Evolutionary conservation across 371 early-diverging fungal species (phyloP), one percentile per base, ranked within the genome.

Genomic region (Haplosporangium sp.): DNA sequence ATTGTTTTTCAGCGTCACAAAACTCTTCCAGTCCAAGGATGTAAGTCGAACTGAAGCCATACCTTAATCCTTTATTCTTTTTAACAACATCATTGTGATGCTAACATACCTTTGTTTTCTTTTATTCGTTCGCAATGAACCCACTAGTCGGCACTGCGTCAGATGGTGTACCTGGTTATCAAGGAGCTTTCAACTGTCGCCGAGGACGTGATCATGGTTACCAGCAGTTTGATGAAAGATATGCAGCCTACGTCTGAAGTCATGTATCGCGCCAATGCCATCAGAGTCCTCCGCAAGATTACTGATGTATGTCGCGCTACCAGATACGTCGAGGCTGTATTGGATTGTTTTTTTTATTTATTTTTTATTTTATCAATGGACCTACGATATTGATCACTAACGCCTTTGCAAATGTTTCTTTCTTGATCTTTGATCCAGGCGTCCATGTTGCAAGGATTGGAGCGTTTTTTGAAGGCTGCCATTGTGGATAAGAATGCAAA

Each of bases 181-280:
- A 98, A 98, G 83, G 98, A 98, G 82, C 89, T 99, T 16, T 91
- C 97, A 47, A 89, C 87, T 20, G 89, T 93, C 62, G 96, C 98
- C 57, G 95, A 98, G 81, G 95, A 98, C 87, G 97, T 97, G 40
- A 95, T 98, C 74, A 96, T 98, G 95, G 96, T 96, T 59, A 99
- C 97, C 14, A 93, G 94, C 73, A 94, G 94, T 64, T 83, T 99
- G 67, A 96, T 95, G 84, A 95, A 97, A 84, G 99, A 99, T 81
- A 97, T 97, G 88, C 97, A 96, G 82, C 92, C 95, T 40, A 96
- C 95, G 66, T 88, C 92, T 40, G 94, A 94, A 59, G 90, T 95
- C 43, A 91, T 94, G 52, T 96, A 96, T 76, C 89, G 98, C 45
- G 95, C 98, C 57, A 96, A 96, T 80, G 98, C 98, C 18, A 95